These are phyloP conservation scores for Quercus glauca DNA, from an alignment of 306 rosid genomes.

Conservation along the genomic window DNA sequence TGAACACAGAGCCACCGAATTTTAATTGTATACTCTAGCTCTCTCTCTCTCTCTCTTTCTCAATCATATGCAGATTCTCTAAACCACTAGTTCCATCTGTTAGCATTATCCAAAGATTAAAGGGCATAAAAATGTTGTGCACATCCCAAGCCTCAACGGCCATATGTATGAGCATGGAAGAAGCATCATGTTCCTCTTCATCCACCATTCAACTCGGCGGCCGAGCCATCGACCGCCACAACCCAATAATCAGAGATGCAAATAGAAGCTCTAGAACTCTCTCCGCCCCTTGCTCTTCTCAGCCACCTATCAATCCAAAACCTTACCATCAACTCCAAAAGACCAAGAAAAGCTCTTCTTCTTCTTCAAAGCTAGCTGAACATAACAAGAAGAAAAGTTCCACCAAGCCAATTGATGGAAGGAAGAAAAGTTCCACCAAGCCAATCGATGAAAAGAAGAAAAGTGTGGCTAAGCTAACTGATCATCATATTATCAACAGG, in stretches of 20 bases:
- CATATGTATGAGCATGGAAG: conserved; percentile 76
- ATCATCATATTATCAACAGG: not conserved
- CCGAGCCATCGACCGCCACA: conserved; percentile 82
- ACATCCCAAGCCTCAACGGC: conserved; percentile 87
- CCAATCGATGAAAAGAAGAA: not conserved
- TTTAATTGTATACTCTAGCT: not conserved
- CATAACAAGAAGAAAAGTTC: conserved; percentile 21
- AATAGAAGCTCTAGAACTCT: conserved; percentile 38
- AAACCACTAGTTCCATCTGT: conserved; percentile 25
- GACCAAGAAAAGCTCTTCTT: conserved; percentile 35
- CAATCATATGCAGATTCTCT: conserved; percentile 38
- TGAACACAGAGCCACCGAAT: not conserved
- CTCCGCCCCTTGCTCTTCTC: conserved; percentile 41
- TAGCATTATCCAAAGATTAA: conserved; percentile 49
- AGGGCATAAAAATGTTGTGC: conserved; percentile 67
- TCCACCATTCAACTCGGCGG: conserved; percentile 76
- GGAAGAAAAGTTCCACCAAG: conserved; percentile 15
- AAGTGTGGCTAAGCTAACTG: conserved; percentile 30
- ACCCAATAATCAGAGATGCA: conserved; percentile 75
- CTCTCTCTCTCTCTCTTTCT: conserved; percentile 21
- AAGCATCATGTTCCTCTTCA: conserved; percentile 55
- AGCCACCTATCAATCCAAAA: conserved; percentile 44
- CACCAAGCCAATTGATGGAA: not conserved
- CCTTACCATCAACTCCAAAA: conserved; percentile 33
- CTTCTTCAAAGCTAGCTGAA: conserved; percentile 21